Evolutionary conservation across 1,139 yeast species (phyloP).

Genomic region (Candida labiduridarum): DNA sequence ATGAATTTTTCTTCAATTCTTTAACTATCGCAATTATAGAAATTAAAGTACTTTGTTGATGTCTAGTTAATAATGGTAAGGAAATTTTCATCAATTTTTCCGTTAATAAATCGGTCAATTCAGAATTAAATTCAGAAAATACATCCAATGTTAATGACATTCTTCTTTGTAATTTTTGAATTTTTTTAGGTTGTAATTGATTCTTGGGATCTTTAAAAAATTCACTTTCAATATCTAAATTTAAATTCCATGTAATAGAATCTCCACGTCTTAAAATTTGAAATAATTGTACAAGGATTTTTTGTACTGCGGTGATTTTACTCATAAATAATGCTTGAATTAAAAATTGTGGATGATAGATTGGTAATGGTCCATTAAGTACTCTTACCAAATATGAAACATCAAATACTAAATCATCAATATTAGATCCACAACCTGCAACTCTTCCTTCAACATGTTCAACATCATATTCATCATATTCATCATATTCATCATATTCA

Average conservation of each 20-base stretch:
- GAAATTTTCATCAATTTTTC: slow-evolving; percentile 66
- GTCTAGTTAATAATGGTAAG: slow-evolving; percentile 82
- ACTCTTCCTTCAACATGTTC: neutral
- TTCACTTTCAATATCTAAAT: slow-evolving; percentile 26
- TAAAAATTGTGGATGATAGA: slow-evolving; percentile 88
- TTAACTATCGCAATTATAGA: slow-evolving; percentile 67
- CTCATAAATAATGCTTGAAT: slow-evolving; percentile 76
- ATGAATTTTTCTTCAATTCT: slow-evolving; percentile 46
- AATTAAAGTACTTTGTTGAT: slow-evolving; percentile 83
- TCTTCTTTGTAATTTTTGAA: slow-evolving; percentile 28
- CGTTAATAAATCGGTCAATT: slow-evolving; percentile 51
- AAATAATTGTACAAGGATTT: slow-evolving; percentile 57
- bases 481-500: slow-evolving; percentile 31
- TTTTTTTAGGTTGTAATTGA: slow-evolving; percentile 14
- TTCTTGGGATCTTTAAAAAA: slow-evolving; percentile 15
- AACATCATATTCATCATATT: neutral
- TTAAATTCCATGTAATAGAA: slow-evolving; percentile 38
- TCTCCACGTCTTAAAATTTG: slow-evolving; percentile 47
- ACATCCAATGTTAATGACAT: slow-evolving; percentile 23
- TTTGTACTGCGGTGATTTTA: slow-evolving; percentile 57
- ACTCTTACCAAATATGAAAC: slow-evolving; percentile 65
- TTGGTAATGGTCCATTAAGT: slow-evolving; percentile 85
- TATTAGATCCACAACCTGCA: neutral
- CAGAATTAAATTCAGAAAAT: slow-evolving; percentile 44
- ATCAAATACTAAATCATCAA: slow-evolving; percentile 30